Conservation (phyloP, 805 yeast species). For the Yamadazyma olivae region DNA sequence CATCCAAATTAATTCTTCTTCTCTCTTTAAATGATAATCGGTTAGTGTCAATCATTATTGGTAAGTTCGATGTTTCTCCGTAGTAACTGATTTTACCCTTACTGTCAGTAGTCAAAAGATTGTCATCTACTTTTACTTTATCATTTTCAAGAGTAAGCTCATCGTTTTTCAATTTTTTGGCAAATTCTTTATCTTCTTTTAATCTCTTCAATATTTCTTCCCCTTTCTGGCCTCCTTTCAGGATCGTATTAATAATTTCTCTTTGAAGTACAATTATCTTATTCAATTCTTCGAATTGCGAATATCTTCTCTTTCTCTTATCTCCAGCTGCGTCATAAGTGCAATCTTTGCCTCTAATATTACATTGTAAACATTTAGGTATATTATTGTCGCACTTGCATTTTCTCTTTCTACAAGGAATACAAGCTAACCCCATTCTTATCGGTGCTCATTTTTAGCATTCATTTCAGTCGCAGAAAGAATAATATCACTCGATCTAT, state of each 20-base stretch:
- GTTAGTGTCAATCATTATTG: conserved; percentile 3
- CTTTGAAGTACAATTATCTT: conserved; percentile 3
- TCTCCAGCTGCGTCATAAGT: conserved; percentile 2
- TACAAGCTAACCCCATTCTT: no score
- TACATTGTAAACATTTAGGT: no score
- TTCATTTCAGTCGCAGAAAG: no score
- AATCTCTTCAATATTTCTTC: conserved; percentile 1
- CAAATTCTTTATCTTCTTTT: conserved; percentile 1
- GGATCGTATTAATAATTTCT: conserved; percentile 4
- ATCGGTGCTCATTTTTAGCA: no score
- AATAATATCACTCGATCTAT: no score
- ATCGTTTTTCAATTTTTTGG: not conserved
- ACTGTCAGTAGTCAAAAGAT: conserved; percentile 7
- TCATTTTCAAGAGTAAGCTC: conserved; percentile 1
- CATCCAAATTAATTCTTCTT: no score
- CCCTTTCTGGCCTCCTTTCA: conserved; percentile 6
- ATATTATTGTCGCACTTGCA: no score
- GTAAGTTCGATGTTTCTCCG: conserved; percentile 12
- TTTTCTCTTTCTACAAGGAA: no score
- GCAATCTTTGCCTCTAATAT: no score
- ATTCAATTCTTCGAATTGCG: conserved; percentile 4
- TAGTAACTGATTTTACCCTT: conserved; percentile 10
- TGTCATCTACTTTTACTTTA: not conserved
- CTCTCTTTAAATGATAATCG: no score
- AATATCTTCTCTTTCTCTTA: conserved; percentile 4